Conservation (phyloP, 1,284 basidiomycete genomes). For the Malassezia pachydermatis region DNA sequence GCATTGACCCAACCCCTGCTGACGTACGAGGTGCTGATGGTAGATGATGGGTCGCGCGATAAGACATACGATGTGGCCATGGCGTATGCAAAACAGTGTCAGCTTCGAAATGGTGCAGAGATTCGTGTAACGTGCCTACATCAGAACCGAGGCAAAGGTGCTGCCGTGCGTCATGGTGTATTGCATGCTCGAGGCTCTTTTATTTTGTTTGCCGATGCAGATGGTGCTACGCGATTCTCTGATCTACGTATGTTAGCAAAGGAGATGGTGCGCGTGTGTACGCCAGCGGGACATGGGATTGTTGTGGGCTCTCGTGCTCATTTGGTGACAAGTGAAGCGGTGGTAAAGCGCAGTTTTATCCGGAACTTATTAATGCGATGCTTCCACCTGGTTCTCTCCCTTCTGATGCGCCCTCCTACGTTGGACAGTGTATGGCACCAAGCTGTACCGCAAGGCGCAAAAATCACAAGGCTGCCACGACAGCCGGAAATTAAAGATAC, state of each 20-base stretch:
- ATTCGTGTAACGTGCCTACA: constrained; percentile 69
- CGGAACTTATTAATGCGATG: constrained; percentile 86
- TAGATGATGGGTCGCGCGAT: constrained; percentile 81
- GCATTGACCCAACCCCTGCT: constrained; percentile 19
- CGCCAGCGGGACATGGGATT: constrained; percentile 55
- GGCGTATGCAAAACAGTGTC: constrained; percentile 56
- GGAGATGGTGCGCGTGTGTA: constrained; percentile 52
- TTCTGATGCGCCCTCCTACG: constrained; percentile 34
- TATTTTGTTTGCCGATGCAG: constrained; percentile 85
- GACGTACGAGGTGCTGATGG: constrained; percentile 62
- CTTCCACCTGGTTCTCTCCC: constrained; percentile 56
- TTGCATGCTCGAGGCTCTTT: constrained; percentile 64
- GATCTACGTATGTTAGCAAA: constrained; percentile 66
- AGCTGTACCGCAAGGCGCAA: not conserved
- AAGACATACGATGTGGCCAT: constrained; percentile 61
- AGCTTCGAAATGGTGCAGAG: constrained; percentile 48
- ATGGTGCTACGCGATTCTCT: constrained; percentile 75
- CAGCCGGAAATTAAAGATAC: constrained; percentile 81
- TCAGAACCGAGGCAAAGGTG: constrained; percentile 78
- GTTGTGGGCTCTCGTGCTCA: constrained; percentile 77
- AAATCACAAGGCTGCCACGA: constrained; percentile 32
- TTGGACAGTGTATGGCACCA: constrained; percentile 5
- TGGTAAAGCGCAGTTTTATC: constrained; percentile 79
- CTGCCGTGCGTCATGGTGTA: constrained; percentile 68
- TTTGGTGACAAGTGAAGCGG: constrained; percentile 76